Conservation (phyloP, 2,329 filamentous ascomycete genomes). For the Aspergillus ochraceus region DNA sequence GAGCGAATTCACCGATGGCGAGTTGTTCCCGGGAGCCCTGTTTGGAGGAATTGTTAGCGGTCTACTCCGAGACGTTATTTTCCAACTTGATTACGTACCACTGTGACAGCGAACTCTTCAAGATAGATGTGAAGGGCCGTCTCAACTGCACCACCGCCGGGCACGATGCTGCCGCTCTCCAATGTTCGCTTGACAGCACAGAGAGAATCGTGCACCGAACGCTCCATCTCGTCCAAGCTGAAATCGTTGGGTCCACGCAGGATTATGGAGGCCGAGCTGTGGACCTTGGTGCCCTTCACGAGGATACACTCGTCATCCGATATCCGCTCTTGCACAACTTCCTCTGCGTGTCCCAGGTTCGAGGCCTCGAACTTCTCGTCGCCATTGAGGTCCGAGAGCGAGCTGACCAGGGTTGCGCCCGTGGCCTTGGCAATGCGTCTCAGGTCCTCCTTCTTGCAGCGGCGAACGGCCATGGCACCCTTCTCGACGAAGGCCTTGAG, state of each 20-base stretch:
- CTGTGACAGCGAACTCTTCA: conserved; percentile 96
- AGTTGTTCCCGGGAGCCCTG: conserved; percentile 90
- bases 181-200: conserved; percentile 96
- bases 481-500: conserved; percentile 93
- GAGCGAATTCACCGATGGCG: conserved; percentile 95
- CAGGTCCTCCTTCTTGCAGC: conserved; percentile 98
- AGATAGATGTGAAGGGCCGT: conserved; percentile 99
- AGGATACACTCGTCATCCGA: conserved; percentile 98
- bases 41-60: conserved; percentile 5
- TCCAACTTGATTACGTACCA: conserved; percentile 55
- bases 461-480: conserved; percentile 90
- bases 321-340: conserved; percentile 97
- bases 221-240: conserved; percentile 98
- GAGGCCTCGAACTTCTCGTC: conserved; percentile 95
- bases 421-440: conserved; percentile 94
- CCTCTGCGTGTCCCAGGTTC: conserved; percentile 86
- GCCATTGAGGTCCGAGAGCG: conserved; percentile 92
- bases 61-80: not conserved
- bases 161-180: conserved; percentile 94
- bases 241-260: conserved; percentile 95
- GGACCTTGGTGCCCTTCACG: conserved; percentile 91
- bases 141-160: conserved; percentile 93
- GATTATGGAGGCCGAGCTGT: conserved; percentile 93
- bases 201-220: conserved; percentile 93
- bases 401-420: conserved; percentile 88